phyloP scores from a whole-genome alignment of 768 basidiomycete genomes.

The Tulasnella sp. region DNA sequence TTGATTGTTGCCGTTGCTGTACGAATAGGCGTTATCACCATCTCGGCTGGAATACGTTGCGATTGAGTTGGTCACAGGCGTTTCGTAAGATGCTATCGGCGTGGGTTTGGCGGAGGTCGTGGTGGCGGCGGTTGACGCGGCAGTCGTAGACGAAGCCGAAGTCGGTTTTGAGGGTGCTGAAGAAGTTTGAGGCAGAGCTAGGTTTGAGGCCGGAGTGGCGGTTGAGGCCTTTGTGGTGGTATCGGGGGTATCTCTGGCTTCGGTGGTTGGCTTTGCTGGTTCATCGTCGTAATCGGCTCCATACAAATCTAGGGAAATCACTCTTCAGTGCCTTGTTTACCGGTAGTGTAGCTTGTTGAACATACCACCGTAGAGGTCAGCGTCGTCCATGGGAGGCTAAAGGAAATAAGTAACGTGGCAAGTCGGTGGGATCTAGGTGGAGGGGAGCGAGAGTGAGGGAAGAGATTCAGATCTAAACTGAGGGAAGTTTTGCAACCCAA shows the following conservation, averaged over 20 bases:
- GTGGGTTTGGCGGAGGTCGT: conserved; percentile 1
- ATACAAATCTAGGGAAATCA: conserved; percentile 52
- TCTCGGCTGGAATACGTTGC: conserved; percentile 28
- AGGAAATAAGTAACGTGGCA: background rate
- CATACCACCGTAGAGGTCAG: conserved; percentile 83
- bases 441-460: background rate
- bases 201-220: background rate
- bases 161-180: background rate
- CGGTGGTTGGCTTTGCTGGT: conserved; percentile 12
- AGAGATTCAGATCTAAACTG: background rate
- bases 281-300: conserved; percentile 35
- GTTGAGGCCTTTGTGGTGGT: background rate
- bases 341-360: background rate
- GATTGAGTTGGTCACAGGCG: conserved; percentile 23
- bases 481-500: background rate
- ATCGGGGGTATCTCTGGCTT: conserved; percentile 23
- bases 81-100: background rate
- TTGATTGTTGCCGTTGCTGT: conserved; percentile 32
- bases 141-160: conserved; percentile 1
- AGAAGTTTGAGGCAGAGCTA: background rate
- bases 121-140: background rate
- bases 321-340: background rate
- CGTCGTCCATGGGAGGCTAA: conserved; percentile 40
- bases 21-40: background rate
- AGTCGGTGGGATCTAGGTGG: background rate